Conservation (phyloP, 164 flowering plant genomes). For the Liquidambar formosana region DNA sequence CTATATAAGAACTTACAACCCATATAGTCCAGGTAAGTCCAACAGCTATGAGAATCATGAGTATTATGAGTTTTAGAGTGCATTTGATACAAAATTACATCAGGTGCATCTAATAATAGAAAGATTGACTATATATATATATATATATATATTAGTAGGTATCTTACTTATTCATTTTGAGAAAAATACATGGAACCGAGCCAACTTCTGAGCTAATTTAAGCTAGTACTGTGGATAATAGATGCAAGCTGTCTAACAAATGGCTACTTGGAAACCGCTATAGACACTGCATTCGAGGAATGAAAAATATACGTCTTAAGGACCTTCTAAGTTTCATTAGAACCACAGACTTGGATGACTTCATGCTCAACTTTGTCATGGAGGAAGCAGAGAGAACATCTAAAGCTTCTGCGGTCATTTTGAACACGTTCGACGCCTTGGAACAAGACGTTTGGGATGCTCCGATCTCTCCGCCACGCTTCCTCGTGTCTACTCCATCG, state of each 20-base stretch:
- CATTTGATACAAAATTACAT: too few species aligned
- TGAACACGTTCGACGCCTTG: conserved; percentile 23
- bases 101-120: too few species aligned
- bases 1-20: too few species aligned
- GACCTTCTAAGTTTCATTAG: conserved; percentile 27
- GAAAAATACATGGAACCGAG: neutral
- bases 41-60: too few species aligned
- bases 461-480: neutral
- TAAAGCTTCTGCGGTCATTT: conserved; percentile 15
- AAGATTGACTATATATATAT: too few species aligned
- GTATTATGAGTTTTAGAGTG: too few species aligned
- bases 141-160: too few species aligned
- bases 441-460: conserved; percentile 24
- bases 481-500: conserved; percentile 20
- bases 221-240: conserved; percentile 10
- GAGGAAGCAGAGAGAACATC: conserved; percentile 6
- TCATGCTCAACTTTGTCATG: conserved; percentile 13
- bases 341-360: conserved; percentile 21
- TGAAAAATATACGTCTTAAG: conserved; percentile 28
- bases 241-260: conserved; percentile 30
- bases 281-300: conserved; percentile 42
- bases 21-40: too few species aligned
- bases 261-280: conserved; percentile 28
- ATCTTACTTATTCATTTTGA: too few species aligned
- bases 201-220: neutral